Evolutionary conservation across 306 rosid genomes (phyloP), one percentile per base, ranked within the genome.

Genomic region (Crotalaria pallida): DNA sequence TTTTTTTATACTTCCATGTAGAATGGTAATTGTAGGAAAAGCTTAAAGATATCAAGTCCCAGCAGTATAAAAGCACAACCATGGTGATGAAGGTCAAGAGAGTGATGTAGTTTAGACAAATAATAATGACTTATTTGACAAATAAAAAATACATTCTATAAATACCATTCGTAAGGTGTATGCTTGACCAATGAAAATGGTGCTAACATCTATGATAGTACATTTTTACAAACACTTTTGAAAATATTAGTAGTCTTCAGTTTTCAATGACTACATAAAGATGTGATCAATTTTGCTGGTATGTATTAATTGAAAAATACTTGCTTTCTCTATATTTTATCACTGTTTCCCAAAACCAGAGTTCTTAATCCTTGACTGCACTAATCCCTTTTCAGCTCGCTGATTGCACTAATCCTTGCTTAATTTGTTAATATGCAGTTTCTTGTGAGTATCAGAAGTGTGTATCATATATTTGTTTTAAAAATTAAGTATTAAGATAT

Each of bases 11-110:
- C 66, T 40, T 49, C 3, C 65, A 9, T 83, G 80, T 67, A 90
- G 98, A 77, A 24, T 6, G 98, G 96, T 27, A 77, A 23, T 63
- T 82, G 73, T 68, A 63, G 77, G 77, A 77, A 63, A 82, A 77
- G 76, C 85, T 82, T 50, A 50, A 77, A 64, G 85, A 69, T 57
- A 9, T 73, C 41, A 43, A 70, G n/a, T 41, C 82, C 55, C 57
- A 78, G 80, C 66, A 77, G 73, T n/a, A n/a, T 67, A 63, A 50
- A 75, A 36, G 51, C 13, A 62, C 27, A 21, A 58, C 38, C 10
- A 24, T 48, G 65, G 24, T 43, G 71, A 72, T 36, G 77, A 31
- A n/a, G 29, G 34, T 69, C 45, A 9, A 62, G 71, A 60, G 53
- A 61, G 52, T 13, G 62, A 64, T 29, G 71, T 65, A 63, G 75